Base-by-base conservation (phyloP, 495 filamentous ascomycete species). In the Neurospora hispaniola region DNA sequence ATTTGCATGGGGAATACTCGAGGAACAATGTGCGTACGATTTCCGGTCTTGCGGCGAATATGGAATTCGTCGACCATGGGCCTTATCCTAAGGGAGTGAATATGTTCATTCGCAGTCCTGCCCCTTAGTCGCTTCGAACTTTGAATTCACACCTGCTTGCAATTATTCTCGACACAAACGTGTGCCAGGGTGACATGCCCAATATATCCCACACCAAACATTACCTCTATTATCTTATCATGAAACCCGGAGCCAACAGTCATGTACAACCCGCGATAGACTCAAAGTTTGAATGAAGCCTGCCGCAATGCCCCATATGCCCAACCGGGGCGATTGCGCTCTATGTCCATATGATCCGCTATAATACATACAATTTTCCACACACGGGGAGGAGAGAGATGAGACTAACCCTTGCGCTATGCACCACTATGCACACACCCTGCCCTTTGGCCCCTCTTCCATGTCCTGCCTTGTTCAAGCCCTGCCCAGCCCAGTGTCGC, bases 321-420 rank as follows among this genome's bases (percentile, higher is more conserved):
- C 73, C 73, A 77, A 75, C 73, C 70, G 69, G 71, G 75, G 66
- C 54, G 12, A 66, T 66, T 66, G 54, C 71, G 69, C 72, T 78
- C 74, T 78, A 78, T 79, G 71, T 75, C 76, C 74, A 75, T 75
- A 74, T 72, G 70, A 38, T 66, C 76, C 76, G 73, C 74, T 80
- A 80, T 76, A 75, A 78, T 80, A 77, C 72, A 76, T 72, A 78
- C 74, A 78, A 78, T 23, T 35, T 74, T 78, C 70, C 74, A 76
- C 74, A 35, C 54, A 66, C 14, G 31, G 74, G 76, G 79, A 78
- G 78, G 76, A 79, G 79, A 80, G 77, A 79, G 27, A 66, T 66
- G 54, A 35, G 12, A 66, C 14, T 18, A 35, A 38, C 54, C 74
- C 77, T 69, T 75, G 73, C 79, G 76, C 78, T 79, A 79, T 80